Conservation (phyloP, 2,329 filamentous ascomycete species). For the Teratosphaeria viscida region DNA sequence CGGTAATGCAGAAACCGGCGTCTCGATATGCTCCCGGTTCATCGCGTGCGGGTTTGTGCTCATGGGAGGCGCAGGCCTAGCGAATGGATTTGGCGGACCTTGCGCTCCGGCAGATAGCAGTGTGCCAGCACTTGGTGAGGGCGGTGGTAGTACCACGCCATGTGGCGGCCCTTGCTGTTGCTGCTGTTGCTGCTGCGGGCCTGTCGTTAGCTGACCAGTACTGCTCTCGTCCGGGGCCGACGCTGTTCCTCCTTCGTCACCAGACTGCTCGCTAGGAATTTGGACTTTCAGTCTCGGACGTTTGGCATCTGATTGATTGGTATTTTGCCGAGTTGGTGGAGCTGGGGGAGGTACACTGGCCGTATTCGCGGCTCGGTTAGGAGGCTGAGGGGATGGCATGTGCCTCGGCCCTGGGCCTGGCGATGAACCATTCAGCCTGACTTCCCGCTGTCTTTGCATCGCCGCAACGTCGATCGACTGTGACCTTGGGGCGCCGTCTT, state of each 20-base stretch:
- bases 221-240: slow-evolving; percentile 52
- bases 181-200: slow-evolving; percentile 9
- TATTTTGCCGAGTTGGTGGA: slow-evolving; percentile 55
- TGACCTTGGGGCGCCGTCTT: slow-evolving; percentile 39
- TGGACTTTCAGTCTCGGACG: slow-evolving; percentile 83
- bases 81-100: slow-evolving; percentile 92
- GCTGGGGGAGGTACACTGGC: slow-evolving; percentile 49
- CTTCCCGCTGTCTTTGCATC: slow-evolving; percentile 39
- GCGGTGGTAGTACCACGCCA: slow-evolving; percentile 76
- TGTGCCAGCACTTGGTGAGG: slow-evolving; percentile 78
- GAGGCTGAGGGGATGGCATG: slow-evolving; percentile 22
- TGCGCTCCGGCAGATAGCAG: slow-evolving; percentile 82
- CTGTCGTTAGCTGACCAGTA: slow-evolving; percentile 44
- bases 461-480: slow-evolving; percentile 56
- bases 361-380: slow-evolving; percentile 44
- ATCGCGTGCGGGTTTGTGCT: slow-evolving; percentile 35
- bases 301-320: slow-evolving; percentile 55
- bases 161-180: slow-evolving; percentile 24
- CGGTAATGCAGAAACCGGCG: slow-evolving; percentile 87
- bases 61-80: slow-evolving; percentile 68
- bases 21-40: slow-evolving; percentile 48
- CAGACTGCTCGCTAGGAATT: slow-evolving; percentile 80
- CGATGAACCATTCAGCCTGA: slow-evolving; percentile 32
- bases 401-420: slow-evolving; percentile 43
- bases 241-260: slow-evolving; percentile 57